phyloP scores from a whole-genome alignment of 192 early-diverging fungal genomes.

The Coemansia sp. region DNA sequence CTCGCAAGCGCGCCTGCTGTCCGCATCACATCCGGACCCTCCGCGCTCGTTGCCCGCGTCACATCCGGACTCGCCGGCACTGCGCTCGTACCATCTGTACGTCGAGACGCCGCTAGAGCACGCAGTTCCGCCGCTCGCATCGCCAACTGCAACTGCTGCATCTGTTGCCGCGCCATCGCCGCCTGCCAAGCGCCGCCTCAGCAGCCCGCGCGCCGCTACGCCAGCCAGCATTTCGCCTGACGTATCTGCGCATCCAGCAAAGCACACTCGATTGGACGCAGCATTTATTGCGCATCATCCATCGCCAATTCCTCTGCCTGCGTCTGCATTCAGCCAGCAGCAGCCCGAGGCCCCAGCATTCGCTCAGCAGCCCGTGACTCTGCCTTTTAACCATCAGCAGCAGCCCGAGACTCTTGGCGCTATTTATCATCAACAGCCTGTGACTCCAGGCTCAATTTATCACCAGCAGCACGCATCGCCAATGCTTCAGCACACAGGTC shows the following conservation, averaged over 20 bases:
- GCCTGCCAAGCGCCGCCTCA: conserved; percentile 41
- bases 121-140: conserved; percentile 25
- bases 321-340: background rate
- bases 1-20: background rate
- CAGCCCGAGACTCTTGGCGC: too few species aligned
- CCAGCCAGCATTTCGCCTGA: background rate
- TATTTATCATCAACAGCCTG: too few species aligned
- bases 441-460: conserved; percentile 1
- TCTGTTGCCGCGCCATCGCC: conserved; percentile 9
- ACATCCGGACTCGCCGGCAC: conserved; percentile 25
- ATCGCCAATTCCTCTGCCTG: conserved; percentile 17
- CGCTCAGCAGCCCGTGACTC: background rate
- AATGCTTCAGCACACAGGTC: conserved; percentile 4
- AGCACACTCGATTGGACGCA: conserved; percentile 26
- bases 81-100: conserved; percentile 48
- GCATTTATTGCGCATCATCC: conserved; percentile 12
- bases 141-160: conserved; percentile 13
- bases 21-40: too few species aligned
- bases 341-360: background rate
- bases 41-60: background rate
- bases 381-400: background rate
- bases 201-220: conserved; percentile 30
- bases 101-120: conserved; percentile 45
- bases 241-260: conserved; percentile 21
- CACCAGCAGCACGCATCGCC: background rate